Evolutionary conservation across 2,329 filamentous ascomycete species (phyloP).

Genomic region (Tolypocladium album): DNA sequence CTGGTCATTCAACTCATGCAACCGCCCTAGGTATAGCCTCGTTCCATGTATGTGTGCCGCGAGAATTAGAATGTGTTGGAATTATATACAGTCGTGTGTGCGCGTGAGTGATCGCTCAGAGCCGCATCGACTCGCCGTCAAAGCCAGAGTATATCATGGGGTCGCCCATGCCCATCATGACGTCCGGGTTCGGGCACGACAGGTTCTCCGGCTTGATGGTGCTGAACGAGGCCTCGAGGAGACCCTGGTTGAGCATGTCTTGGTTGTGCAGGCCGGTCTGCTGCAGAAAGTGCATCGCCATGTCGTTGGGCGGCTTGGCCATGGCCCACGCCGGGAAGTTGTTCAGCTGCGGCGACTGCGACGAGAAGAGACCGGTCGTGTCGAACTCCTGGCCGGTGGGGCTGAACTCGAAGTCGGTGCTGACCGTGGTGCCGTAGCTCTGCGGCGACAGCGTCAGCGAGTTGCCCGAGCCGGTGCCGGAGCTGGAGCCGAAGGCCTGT

Average conservation of each 20-base stretch:
- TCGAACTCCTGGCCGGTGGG: constrained; percentile 21
- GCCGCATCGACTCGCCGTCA: constrained; percentile 31
- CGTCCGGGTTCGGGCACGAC: constrained; percentile 39
- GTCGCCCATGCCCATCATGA: constrained; percentile 47
- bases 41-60: background rate
- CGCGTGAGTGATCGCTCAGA: constrained; percentile 14
- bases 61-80: background rate
- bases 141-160: constrained; percentile 48
- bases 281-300: constrained; percentile 30
- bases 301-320: constrained; percentile 13
- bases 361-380: constrained; percentile 21
- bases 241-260: constrained; percentile 36
- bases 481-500: constrained; percentile 29
- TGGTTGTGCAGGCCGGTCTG: constrained; percentile 30
- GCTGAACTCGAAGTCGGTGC: constrained; percentile 25
- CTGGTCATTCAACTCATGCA: background rate
- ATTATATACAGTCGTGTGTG: background rate
- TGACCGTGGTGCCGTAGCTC: constrained; percentile 34
- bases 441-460: constrained; percentile 41
- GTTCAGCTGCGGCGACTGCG: constrained; percentile 22
- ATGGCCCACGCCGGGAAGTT: constrained; percentile 21
- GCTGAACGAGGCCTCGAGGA: constrained; percentile 41
- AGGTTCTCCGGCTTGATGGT: constrained; percentile 46
- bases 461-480: constrained; percentile 12
- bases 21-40: background rate